Base-by-base conservation (phyloP, 2,329 filamentous ascomycete genomes). In the Cercospora janseana region DNA sequence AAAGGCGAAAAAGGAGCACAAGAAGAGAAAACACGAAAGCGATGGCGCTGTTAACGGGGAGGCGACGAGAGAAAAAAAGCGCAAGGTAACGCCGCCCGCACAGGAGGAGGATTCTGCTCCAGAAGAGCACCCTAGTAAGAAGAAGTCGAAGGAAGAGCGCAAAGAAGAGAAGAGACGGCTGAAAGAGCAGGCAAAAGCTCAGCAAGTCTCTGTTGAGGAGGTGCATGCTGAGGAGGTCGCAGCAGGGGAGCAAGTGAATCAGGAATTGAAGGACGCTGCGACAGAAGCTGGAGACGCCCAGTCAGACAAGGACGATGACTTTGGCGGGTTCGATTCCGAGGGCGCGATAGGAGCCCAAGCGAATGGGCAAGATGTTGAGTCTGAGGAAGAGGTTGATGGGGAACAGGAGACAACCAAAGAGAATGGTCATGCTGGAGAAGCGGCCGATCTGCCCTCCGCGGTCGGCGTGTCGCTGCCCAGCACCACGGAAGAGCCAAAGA, bases 401-500 rank as follows among this genome's bases (percentile, higher is more conserved):
- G 66, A 62, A 16, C 41, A 56, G 8, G 29, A 38, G 20, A 23
- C 21, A 20, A 42, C 46, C 8, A 32, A 43, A 12, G 45, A 46
- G 28, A 61, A 44, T 49, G 60, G 60, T 27, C 66, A 73, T 9
- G 59, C 68, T 8, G 68, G 65, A 35, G 60, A 67, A 41, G 60
- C 68, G 6, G 66, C 72, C 20, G 79, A 80, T 49, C 70, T 83
- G 7, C 78, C 79, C n/a, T 77, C 78, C 7, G 70, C 65, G 67
- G 77, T 69, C 63, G 79, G 74, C 10, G 76, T 84, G 43, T 73
- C 76, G 9, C 68, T 83, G 43, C 83, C 83, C 2, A 76, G 76
- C 23, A 77, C 81, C 23, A 80, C 80, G 45, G 74, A 71, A 42
- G 80, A 85, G 49, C 83, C 85, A 16, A 76, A 85, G 63, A 82